Percentiles rank a stretch among this genome's conserved stretches.
phyloP scores from a whole-genome alignment of 225 moss, liverwort and hornwort species.

The Marchantia paleacea region DNA sequence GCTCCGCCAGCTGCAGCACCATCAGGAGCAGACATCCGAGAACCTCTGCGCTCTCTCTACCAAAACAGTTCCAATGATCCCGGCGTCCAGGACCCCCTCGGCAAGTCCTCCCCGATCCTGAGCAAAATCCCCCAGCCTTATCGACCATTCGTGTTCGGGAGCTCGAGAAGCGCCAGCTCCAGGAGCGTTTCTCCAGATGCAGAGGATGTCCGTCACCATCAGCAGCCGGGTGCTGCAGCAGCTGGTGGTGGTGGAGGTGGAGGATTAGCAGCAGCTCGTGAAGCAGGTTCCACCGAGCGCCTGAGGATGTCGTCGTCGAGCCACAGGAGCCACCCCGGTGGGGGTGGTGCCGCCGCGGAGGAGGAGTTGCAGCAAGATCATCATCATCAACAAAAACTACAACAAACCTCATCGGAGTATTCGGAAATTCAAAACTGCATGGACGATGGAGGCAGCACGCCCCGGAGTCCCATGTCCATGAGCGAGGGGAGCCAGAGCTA shows the following conservation, averaged over 20 bases:
- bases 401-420: background rate
- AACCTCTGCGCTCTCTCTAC: slow-evolving; percentile 20
- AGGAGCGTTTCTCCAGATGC: background rate
- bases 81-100: background rate
- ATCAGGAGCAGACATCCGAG: slow-evolving; percentile 6
- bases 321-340: background rate
- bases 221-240: background rate
- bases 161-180: background rate
- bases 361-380: background rate
- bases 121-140: slow-evolving; percentile 8
- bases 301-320: background rate
- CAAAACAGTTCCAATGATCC: slow-evolving; percentile 11
- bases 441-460: background rate
- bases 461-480: background rate
- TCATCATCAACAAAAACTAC: too few relatives aligned
- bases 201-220: slow-evolving; percentile 1
- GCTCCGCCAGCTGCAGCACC: background rate
- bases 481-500: background rate
- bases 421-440: background rate
- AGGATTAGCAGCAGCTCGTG: background rate
- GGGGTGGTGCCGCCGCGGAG: background rate
- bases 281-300: background rate
- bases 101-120: background rate
- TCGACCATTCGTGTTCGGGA: slow-evolving; percentile 9
- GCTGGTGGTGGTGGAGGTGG: background rate